Base-by-base conservation (phyloP, 2,329 filamentous ascomycete species). In the Fusarium domesticum region DNA sequence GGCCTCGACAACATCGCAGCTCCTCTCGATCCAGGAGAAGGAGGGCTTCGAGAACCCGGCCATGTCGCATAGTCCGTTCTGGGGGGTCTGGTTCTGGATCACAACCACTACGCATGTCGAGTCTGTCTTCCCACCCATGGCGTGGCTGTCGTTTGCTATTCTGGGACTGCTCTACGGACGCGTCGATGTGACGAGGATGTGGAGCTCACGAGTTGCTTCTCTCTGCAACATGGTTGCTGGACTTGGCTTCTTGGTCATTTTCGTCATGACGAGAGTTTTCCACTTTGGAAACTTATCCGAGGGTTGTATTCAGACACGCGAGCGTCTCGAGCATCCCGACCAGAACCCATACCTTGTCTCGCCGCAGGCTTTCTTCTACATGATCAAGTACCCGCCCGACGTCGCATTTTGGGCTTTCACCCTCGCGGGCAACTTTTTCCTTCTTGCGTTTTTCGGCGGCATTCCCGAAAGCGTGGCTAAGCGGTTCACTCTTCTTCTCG, bases 351-450 rank as follows among this genome's bases (percentile, higher is more conserved):
- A 73, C 35, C 64, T 75, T 14, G 62, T 54, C 5, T 73, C 71
- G 0, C 53, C 58, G 2, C 54, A 58, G 18, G 66, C 71, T 6
- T 75, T 75, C 60, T 71, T 75, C 56, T 75, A 73, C 60, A 52
- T 73, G 34, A 57, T 67, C 50, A 74, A 74, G 54, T 74, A 74
- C 37, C 71, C 72, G 0, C 72, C 72, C 5, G 72, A 75, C 47
- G 61, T 74, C 4, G 70, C 70, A 4, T 74, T 71, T 47, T 71
- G 69, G 63, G 60, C 69, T 4, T 68, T 66, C 28, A 69, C 69
- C 10, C 59, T 74, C 35, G 64, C 66, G 0, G 64, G 50, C 5
- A 73, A 68, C 47, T 54, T 74, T 0, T 47, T 70, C 3, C 56
- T 74, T 0, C 63, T 75, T 0, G 67, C 66, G 1, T 15, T 63